These are phyloP conservation scores for Dysphania ambrosioides DNA, from an alignment of 148 eudicot genomes.

Conservation along the genomic window DNA sequence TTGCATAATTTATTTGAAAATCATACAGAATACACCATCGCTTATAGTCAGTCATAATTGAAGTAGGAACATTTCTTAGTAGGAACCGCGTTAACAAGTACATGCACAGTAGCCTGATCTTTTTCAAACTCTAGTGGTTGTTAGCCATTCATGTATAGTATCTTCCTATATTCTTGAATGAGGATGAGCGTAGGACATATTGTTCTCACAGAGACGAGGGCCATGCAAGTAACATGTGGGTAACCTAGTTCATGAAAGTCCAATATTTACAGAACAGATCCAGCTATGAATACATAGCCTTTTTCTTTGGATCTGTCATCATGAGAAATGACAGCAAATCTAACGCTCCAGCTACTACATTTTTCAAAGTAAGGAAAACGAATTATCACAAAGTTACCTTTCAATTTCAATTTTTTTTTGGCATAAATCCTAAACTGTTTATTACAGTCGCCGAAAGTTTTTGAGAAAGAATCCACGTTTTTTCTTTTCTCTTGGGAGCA, in stretches of 20 bases:
- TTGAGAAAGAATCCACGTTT: not conserved
- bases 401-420: not conserved
- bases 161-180: not conserved
- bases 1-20: too few relatives aligned
- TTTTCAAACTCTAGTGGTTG: not conserved
- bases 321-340: slow-evolving; percentile 26
- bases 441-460: not conserved
- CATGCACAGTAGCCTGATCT: not conserved
- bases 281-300: slow-evolving; percentile 6
- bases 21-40: too few relatives aligned
- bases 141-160: not conserved
- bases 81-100: not conserved
- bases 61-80: not conserved
- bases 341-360: slow-evolving; percentile 15
- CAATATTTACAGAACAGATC: slow-evolving; percentile 17
- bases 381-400: not conserved
- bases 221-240: slow-evolving; percentile 14
- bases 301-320: slow-evolving; percentile 17
- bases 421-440: not conserved
- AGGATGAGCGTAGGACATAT: not conserved
- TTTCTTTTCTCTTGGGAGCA: not conserved
- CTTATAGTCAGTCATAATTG: too few relatives aligned
- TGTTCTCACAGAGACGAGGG: not conserved
- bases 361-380: not conserved
- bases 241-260: slow-evolving; percentile 16